Evolutionary conservation across 148 eudicot species (phyloP).

Genomic region (Limonium bicolor): DNA sequence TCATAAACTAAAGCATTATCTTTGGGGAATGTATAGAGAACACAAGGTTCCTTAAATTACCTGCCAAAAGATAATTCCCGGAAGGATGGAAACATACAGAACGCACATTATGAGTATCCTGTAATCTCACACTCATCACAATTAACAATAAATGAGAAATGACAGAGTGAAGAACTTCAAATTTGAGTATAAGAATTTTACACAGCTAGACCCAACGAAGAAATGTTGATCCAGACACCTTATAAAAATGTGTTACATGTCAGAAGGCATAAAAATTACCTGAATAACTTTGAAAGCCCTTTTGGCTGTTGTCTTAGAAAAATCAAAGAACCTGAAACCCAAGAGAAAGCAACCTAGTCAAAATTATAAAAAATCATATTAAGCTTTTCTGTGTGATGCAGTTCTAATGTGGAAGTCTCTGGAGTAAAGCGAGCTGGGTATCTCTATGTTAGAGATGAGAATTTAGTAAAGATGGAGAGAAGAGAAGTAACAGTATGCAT

Average conservation of each 20-base stretch:
- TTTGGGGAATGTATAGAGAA: too few species aligned
- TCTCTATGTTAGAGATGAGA: too few species aligned
- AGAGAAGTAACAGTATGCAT: neutral
- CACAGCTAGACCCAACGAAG: neutral
- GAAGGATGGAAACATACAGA: slow-evolving; percentile 87
- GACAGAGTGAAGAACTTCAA: neutral
- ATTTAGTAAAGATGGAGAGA: too few species aligned
- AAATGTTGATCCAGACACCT: neutral
- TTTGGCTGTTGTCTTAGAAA: slow-evolving; percentile 73
- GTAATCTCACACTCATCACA: slow-evolving; percentile 11
- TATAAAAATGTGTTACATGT: too few species aligned
- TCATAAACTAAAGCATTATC: too few species aligned
- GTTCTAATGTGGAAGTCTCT: neutral
- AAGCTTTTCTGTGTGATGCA: too few species aligned
- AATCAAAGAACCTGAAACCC: slow-evolving; percentile 74
- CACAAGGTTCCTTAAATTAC: too few species aligned
- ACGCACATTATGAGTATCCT: slow-evolving; percentile 92
- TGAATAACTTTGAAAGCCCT: slow-evolving; percentile 82
- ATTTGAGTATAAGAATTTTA: neutral
- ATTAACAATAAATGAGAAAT: neutral
- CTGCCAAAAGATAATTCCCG: slow-evolving; percentile 81
- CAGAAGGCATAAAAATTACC: slow-evolving; percentile 19
- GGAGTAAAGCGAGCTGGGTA: too few species aligned
- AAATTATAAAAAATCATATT: neutral
- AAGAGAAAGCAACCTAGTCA: neutral